Conservation (phyloP, 2,329 filamentous ascomycete species). For the Bipolaris zeicola region DNA sequence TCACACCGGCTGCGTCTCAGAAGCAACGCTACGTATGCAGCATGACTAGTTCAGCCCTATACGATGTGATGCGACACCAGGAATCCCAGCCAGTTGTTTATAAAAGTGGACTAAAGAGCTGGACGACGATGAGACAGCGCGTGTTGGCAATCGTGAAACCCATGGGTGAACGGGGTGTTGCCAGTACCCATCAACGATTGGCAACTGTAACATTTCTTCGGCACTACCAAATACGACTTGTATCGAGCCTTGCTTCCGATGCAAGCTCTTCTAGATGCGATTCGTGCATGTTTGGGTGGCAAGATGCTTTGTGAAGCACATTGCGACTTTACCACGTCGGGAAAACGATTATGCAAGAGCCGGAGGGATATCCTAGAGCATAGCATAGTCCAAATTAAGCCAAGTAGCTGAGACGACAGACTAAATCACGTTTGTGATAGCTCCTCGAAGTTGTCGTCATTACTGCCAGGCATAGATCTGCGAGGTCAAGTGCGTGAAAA, state of each 20-base stretch:
- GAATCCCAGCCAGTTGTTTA: neutral
- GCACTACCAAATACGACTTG: neutral
- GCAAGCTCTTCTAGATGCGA: neutral
- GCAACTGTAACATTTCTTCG: neutral
- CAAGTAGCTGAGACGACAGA: neutral
- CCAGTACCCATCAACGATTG: conserved; percentile 1
- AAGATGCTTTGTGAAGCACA: neutral
- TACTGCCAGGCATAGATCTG: neutral
- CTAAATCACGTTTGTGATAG: neutral
- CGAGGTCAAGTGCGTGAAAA: conserved; percentile 15
- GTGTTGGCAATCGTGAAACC: conserved; percentile 24
- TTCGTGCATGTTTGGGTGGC: neutral
- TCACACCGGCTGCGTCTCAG: conserved; percentile 39
- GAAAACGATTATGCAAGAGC: neutral
- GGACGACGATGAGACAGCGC: conserved; percentile 19
- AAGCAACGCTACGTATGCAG: conserved; percentile 23
- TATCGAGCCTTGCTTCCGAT: neutral
- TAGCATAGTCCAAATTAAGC: neutral
- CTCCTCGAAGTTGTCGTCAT: neutral
- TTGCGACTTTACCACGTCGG: neutral
- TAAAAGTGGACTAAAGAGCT: conserved; percentile 20
- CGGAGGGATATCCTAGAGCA: neutral
- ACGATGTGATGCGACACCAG: conserved; percentile 25
- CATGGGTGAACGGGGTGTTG: conserved; percentile 12
- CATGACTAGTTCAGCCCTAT: conserved; percentile 18